phyloP scores from a whole-genome alignment of 441 rosid genomes.

The Pelargonium cotyledonis region DNA sequence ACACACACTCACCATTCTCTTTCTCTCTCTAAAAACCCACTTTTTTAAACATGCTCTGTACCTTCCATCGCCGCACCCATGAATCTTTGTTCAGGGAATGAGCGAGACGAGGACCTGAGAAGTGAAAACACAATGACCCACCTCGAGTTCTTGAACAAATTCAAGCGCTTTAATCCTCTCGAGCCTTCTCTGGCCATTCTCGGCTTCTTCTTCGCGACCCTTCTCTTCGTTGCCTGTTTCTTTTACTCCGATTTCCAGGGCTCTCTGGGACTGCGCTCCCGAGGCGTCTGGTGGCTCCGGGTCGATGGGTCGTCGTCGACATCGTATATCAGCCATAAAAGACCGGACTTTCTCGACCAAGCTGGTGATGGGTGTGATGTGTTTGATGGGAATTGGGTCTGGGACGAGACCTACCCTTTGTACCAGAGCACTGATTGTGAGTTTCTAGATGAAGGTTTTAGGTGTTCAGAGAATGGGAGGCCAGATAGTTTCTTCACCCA shows the following conservation, averaged over 20 bases:
- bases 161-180: conserved; percentile 57
- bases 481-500: conserved; percentile 80
- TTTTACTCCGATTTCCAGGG: conserved; percentile 52
- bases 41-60: conserved; percentile 1
- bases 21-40: background rate
- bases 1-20: background rate
- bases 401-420: conserved; percentile 91
- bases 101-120: conserved; percentile 19
- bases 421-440: conserved; percentile 75
- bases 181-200: conserved; percentile 65
- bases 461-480: conserved; percentile 81
- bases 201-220: conserved; percentile 60
- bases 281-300: conserved; percentile 44
- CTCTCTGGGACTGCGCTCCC: conserved; percentile 17
- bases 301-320: conserved; percentile 31
- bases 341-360: conserved; percentile 48
- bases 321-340: conserved; percentile 17
- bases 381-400: conserved; percentile 87
- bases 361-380: conserved; percentile 55
- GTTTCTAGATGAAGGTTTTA: conserved; percentile 72
- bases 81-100: conserved; percentile 20
- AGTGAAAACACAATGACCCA: conserved; percentile 24
- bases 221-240: conserved; percentile 52
- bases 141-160: conserved; percentile 40
- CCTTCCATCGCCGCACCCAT: conserved; percentile 13